A percentile compares a stretch with the other conserved stretches of the same genome.
Evolutionary conservation across 1,284 basidiomycete genomes (phyloP).

Genomic region (Microbotryomycetes sp.): DNA sequence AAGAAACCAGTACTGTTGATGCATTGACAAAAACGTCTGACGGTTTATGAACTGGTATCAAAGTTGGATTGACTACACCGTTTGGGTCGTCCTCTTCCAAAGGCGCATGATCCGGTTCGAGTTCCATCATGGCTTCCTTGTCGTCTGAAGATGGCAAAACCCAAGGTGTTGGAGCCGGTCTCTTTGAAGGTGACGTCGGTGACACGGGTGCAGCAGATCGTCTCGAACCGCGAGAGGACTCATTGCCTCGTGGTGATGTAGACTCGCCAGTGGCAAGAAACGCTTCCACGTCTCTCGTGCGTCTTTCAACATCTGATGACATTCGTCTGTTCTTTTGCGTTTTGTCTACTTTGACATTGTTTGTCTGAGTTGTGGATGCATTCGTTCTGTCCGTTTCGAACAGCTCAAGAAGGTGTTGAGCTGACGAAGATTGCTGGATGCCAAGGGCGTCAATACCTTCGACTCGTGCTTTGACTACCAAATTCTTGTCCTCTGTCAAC

Average conservation of each 20-base stretch:
- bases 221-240: not conserved
- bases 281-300: not conserved
- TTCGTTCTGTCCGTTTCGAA: not conserved
- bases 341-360: not conserved
- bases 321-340: not conserved
- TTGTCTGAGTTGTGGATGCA: not conserved
- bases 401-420: not conserved
- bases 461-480: conserved; percentile 17
- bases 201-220: too few species aligned
- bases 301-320: not conserved
- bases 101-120: conserved; percentile 4
- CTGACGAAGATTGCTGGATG: not conserved
- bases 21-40: conserved; percentile 22
- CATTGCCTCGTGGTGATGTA: not conserved
- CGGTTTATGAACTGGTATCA: not conserved
- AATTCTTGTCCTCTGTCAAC: conserved; percentile 27
- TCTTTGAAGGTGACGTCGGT: not conserved
- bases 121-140: not conserved
- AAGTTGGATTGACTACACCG: not conserved
- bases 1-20: conserved; percentile 10
- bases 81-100: not conserved
- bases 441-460: conserved; percentile 10
- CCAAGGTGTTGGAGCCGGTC: not conserved
- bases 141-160: not conserved
- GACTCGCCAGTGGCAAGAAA: not conserved